A percentile compares a stretch with the other conserved stretches of the same genome.
Evolutionary conservation across 2,329 filamentous ascomycete species (phyloP).

Genomic region (Aphanoascus verrucosus): DNA sequence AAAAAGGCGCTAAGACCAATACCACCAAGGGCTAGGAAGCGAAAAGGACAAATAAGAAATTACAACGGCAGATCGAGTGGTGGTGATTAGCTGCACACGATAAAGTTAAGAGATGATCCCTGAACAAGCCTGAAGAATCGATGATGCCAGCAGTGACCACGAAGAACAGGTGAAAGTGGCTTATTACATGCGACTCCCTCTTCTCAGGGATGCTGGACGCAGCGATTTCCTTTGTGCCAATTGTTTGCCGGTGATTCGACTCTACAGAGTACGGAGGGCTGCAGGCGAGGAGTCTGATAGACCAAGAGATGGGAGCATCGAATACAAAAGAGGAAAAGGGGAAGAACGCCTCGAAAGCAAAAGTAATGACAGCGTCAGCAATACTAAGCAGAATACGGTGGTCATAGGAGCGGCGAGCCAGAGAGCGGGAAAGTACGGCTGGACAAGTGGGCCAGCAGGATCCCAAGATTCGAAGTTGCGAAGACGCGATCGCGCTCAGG

Average conservation of each 20-base stretch:
- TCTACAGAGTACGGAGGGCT: too few species aligned
- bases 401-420: slow-evolving; percentile 4
- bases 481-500: neutral
- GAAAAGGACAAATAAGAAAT: slow-evolving; percentile 10
- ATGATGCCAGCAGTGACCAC: neutral
- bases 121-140: slow-evolving; percentile 7
- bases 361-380: neutral
- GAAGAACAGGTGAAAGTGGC: neutral
- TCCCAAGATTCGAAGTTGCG: neutral
- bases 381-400: neutral
- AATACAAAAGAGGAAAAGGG: neutral
- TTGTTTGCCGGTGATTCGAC: too few species aligned
- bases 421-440: slow-evolving; percentile 7
- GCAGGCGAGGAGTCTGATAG: too few species aligned
- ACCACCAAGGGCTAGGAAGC: slow-evolving; percentile 2
- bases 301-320: too few species aligned
- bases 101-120: slow-evolving; percentile 16
- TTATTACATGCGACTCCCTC: neutral
- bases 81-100: slow-evolving; percentile 7
- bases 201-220: neutral
- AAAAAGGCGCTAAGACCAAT: slow-evolving; percentile 1
- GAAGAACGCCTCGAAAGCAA: neutral
- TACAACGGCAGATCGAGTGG: slow-evolving; percentile 4
- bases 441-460: slow-evolving; percentile 8
- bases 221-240: neutral